These are phyloP conservation scores for Kuraishia molischiana DNA, from an alignment of 805 yeast species.

Conservation along the genomic window DNA sequence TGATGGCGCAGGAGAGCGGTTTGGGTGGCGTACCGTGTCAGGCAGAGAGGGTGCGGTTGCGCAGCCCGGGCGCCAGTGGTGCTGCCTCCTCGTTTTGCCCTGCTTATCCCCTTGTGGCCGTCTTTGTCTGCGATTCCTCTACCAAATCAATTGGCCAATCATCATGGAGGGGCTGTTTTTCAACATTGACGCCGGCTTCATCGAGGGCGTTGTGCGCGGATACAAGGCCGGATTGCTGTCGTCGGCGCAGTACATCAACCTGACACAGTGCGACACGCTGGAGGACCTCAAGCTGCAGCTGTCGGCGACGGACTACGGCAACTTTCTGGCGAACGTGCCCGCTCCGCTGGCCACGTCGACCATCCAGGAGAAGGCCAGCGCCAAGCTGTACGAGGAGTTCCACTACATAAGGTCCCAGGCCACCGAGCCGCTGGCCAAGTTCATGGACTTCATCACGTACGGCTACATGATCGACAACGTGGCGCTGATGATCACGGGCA, in stretches of 20 bases:
- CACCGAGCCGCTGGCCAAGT: conserved; percentile 66
- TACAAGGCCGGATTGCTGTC: conserved; percentile 77
- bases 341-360: conserved; percentile 77
- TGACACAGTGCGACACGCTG: conserved; percentile 91
- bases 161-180: conserved; percentile 89
- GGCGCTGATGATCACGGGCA: conserved; percentile 91
- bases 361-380: conserved; percentile 72
- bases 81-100: no score
- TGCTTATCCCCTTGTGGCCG: no score
- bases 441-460: conserved; percentile 87
- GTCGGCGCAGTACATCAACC: conserved; percentile 74
- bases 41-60: not conserved
- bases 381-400: conserved; percentile 73
- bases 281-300: conserved; percentile 92
- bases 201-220: conserved; percentile 94
- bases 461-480: conserved; percentile 99
- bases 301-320: conserved; percentile 93
- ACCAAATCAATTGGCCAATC: no score
- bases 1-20: no score
- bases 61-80: not conserved
- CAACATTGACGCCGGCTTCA: conserved; percentile 80
- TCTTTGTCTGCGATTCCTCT: no score
- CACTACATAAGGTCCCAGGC: conserved; percentile 80
- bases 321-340: conserved; percentile 73
- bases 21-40: not conserved